Percentiles rank a stretch among this genome's conserved stretches.
Conservation (phyloP, 352 stramenopile species). For the Globisporangium parvum region DNA sequence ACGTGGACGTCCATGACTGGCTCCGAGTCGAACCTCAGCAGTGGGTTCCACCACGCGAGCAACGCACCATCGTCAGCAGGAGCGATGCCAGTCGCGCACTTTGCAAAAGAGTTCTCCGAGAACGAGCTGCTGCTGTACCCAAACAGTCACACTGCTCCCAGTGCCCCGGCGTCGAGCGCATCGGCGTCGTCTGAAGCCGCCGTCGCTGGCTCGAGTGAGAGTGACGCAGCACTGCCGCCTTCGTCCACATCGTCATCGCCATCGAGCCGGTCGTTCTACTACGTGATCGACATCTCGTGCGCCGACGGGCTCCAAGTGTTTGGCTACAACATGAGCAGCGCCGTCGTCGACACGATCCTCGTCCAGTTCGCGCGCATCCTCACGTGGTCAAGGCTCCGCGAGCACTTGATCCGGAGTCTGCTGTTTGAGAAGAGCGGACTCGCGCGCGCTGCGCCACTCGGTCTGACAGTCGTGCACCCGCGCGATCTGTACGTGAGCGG, state of each 20-base stretch:
- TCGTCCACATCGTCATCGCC: not conserved
- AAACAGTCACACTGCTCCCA: not conserved
- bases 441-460: constrained; percentile 32
- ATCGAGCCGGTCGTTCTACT: constrained; percentile 64
- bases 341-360: constrained; percentile 50
- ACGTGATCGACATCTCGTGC: constrained; percentile 60
- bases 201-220: not conserved
- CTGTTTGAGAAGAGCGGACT: constrained; percentile 59
- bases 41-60: constrained; percentile 8
- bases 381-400: constrained; percentile 70
- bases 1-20: constrained; percentile 29
- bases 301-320: constrained; percentile 51
- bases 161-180: not conserved
- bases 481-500: constrained; percentile 30
- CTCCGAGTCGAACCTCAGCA: constrained; percentile 25
- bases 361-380: constrained; percentile 48
- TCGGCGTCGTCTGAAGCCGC: not conserved
- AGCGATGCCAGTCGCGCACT: not conserved
- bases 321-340: constrained; percentile 74
- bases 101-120: constrained; percentile 37
- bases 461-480: constrained; percentile 56
- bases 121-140: constrained; percentile 52
- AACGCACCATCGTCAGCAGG: constrained; percentile 7
- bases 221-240: not conserved
- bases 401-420: constrained; percentile 50